These are phyloP conservation scores for Pezicula radicicola DNA, from an alignment of 2,329 filamentous ascomycete species.

Conservation along the genomic window DNA sequence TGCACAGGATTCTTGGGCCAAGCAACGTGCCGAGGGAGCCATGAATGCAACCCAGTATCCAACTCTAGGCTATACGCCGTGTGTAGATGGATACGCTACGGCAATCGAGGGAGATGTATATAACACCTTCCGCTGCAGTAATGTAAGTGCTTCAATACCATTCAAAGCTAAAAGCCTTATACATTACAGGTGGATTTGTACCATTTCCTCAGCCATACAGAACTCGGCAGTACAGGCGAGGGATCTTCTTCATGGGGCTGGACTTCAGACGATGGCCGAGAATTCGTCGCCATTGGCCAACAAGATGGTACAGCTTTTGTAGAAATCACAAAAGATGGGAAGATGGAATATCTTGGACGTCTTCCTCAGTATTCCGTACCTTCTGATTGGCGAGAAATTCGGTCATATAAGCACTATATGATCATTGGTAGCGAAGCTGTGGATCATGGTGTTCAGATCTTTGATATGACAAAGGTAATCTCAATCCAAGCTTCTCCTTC, in stretches of 20 bases:
- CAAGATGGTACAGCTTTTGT: constrained; percentile 48
- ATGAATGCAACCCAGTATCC: constrained; percentile 34
- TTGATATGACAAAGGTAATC: constrained; percentile 46
- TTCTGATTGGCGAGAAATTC: constrained; percentile 35
- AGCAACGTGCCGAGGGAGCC: constrained; percentile 29
- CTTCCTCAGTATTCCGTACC: constrained; percentile 37
- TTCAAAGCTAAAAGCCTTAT: not conserved
- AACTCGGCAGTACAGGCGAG: constrained; percentile 45
- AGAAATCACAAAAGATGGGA: constrained; percentile 41
- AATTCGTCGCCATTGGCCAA: constrained; percentile 46
- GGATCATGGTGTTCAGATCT: constrained; percentile 50
- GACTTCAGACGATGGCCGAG: constrained; percentile 44
- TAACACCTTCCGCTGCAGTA: constrained; percentile 46
- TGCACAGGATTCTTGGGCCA: constrained; percentile 26
- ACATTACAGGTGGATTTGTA: constrained; percentile 44
- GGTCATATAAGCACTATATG: constrained; percentile 32
- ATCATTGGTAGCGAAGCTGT: constrained; percentile 39
- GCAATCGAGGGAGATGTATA: constrained; percentile 41
- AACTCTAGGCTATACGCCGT: constrained; percentile 35
- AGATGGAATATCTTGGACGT: constrained; percentile 43
- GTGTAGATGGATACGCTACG: constrained; percentile 39
- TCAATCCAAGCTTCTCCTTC: constrained; percentile 7
- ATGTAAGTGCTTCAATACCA: constrained; percentile 20
- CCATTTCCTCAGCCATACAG: constrained; percentile 51
- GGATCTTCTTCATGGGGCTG: constrained; percentile 34